Conservation (phyloP, 176 grass and related monocot species). For the Avena insularis region DNA sequence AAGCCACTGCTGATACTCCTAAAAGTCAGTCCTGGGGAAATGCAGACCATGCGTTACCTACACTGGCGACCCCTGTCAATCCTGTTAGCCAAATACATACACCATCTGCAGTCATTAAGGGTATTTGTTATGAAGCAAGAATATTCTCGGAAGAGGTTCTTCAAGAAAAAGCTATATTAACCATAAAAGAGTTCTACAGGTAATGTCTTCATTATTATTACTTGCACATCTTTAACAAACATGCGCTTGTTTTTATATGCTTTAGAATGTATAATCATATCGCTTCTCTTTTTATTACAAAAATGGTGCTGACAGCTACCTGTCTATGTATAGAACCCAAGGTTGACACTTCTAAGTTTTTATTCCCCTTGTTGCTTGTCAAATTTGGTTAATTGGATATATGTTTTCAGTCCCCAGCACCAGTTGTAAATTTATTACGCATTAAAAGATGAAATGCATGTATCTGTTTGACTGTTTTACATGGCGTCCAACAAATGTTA, state of each 20-base stretch:
- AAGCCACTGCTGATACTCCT: slow-evolving; percentile 17
- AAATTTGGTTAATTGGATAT: slow-evolving; percentile 9
- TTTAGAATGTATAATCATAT: neutral
- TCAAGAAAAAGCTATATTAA: slow-evolving; percentile 85
- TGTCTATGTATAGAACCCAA: neutral
- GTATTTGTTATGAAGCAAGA: slow-evolving; percentile 19
- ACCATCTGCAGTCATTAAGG: slow-evolving; percentile 29
- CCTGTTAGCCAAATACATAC: slow-evolving; percentile 37
- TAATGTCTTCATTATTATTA: slow-evolving; percentile 32
- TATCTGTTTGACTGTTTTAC: neutral
- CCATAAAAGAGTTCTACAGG: slow-evolving; percentile 89
- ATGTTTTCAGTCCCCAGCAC: neutral
- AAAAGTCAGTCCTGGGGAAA: slow-evolving; percentile 38
- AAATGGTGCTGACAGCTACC: slow-evolving; percentile 5
- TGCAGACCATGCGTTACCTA: slow-evolving; percentile 10
- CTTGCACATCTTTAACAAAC: neutral
- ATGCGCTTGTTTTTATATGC: slow-evolving; percentile 30
- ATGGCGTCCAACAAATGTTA: slow-evolving; percentile 17
- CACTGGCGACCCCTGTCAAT: slow-evolving; percentile 12
- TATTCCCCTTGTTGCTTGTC: neutral
- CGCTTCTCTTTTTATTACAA: neutral
- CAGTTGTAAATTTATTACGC: neutral
- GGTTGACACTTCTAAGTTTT: neutral
- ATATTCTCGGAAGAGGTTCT: slow-evolving; percentile 60
- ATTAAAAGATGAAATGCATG: neutral